These are phyloP conservation scores for Pestalotiopsis fici DNA, from an alignment of 2,329 filamentous ascomycete species.

Conservation along the genomic window DNA sequence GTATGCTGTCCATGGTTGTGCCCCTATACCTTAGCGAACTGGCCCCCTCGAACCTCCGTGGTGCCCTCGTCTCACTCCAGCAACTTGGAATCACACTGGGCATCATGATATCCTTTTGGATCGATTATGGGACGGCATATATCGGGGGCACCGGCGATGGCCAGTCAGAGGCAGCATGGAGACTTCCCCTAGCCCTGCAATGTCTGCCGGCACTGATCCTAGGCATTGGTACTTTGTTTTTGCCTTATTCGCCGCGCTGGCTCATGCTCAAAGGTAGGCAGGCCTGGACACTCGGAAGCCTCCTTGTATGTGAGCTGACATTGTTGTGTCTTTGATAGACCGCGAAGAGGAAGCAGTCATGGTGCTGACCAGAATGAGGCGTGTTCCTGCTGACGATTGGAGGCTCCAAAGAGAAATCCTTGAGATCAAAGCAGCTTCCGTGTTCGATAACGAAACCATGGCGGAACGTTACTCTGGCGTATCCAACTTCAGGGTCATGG, in stretches of 20 bases:
- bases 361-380: constrained; percentile 31
- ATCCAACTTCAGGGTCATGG: constrained; percentile 27
- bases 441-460: constrained; percentile 32
- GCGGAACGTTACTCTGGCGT: constrained; percentile 30
- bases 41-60: constrained; percentile 47
- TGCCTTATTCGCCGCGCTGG: constrained; percentile 34
- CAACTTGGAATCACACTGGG: constrained; percentile 40
- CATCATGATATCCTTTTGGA: constrained; percentile 43
- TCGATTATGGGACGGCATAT: constrained; percentile 40
- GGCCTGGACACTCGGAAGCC: not conserved
- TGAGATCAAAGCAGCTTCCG: constrained; percentile 36
- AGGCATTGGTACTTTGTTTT: constrained; percentile 14
- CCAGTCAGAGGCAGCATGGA: constrained; percentile 44
- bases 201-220: constrained; percentile 52
- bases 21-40: constrained; percentile 39
- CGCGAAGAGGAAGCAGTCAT: constrained; percentile 30
- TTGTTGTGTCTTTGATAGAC: constrained; percentile 9
- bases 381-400: constrained; percentile 30
- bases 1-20: constrained; percentile 36
- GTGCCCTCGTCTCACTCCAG: constrained; percentile 46
- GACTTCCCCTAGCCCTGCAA: constrained; percentile 50
- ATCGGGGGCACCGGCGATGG: constrained; percentile 44
- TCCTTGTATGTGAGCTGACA: not conserved
- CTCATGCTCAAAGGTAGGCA: constrained; percentile 24
- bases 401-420: constrained; percentile 32